Base-by-base conservation (phyloP, 164 flowering plant genomes). In the Pachysandra terminalis region DNA sequence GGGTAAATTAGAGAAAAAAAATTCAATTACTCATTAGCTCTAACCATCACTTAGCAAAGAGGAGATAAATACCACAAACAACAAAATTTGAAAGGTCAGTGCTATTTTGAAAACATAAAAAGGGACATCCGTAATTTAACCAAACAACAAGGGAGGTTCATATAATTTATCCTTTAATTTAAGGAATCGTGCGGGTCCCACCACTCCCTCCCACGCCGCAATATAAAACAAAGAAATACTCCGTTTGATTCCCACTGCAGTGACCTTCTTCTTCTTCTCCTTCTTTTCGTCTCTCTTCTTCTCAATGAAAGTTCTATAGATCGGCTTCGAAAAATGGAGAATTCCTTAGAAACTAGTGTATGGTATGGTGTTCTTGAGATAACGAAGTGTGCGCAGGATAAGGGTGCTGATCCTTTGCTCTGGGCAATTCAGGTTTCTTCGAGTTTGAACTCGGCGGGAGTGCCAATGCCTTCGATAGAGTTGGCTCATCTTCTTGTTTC, bases 391-490 rank as follows among this genome's bases (percentile, higher is more conserved):
- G 87, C 90, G 19, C 90, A 92, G 68, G 80, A 77, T 19, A 88
- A 82, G 74, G 82, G 86, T 15, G 63, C 77, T 35, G 99, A 92
- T 72, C 97, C 99, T 15, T 68, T 85, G 59, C 10, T 68, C 0
- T 95, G 99, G 99, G 91, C 91, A 21, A 35, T 86, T 3, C 91
- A 89, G 67, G 28, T 95, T 26, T 82, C 87, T 1, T 77, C 94
- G 9, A 70, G 35, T 56, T 64, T 95, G 75, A 82, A 35, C 69
- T 82, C 89, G 0, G 78, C 73, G 5, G 93, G 88, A 22, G 84
- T 84, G 17, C 37, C 74, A 60, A 35, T 88, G 62, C 99, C 99
- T 13, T 90, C 93, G 7, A 21, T 60, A 40, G 97, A 95, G 63
- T 78, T 90, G 0, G 93, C 97, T 0, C 71, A 81, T 55, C 65